Evolutionary conservation across 768 basidiomycete species (phyloP).

Genomic region (Xerocomellus dryophilus): DNA sequence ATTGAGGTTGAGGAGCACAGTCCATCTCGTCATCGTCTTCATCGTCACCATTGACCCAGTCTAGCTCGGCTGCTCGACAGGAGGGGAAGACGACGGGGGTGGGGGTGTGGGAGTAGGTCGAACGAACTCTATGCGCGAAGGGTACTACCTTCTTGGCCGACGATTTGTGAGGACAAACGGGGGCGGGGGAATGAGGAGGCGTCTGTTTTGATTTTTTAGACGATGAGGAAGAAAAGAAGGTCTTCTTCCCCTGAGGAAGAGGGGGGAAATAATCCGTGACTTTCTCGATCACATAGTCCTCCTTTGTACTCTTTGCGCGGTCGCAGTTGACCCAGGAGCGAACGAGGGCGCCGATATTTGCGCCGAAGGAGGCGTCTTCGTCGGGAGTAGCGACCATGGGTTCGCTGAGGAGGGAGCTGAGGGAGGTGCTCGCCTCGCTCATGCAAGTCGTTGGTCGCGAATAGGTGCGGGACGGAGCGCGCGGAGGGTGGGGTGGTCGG

Average conservation of each 20-base stretch:
- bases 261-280: conserved; percentile 31
- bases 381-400: conserved; percentile 41
- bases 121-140: conserved; percentile 11
- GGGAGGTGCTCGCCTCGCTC: conserved; percentile 46
- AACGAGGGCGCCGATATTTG: conserved; percentile 43
- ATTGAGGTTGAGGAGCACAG: conserved; percentile 20
- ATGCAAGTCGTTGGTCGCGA: conserved; percentile 30
- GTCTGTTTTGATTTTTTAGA: conserved; percentile 23
- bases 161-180: conserved; percentile 11
- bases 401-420: conserved; percentile 48
- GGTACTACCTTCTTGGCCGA: conserved; percentile 5
- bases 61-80: conserved; percentile 28
- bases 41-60: conserved; percentile 28
- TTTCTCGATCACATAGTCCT: conserved; percentile 28
- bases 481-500: conserved; percentile 26
- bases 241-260: conserved; percentile 20
- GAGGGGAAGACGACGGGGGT: conserved; percentile 34
- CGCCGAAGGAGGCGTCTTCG: conserved; percentile 43
- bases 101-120: conserved; percentile 28
- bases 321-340: conserved; percentile 29
- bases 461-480: conserved; percentile 35
- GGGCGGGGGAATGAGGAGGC: conserved; percentile 11
- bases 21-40: conserved; percentile 19
- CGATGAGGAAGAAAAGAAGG: background rate
- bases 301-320: conserved; percentile 27